These are phyloP conservation scores for Claviceps maximensis DNA, from an alignment of 2,329 filamentous ascomycete species.

Conservation along the genomic window DNA sequence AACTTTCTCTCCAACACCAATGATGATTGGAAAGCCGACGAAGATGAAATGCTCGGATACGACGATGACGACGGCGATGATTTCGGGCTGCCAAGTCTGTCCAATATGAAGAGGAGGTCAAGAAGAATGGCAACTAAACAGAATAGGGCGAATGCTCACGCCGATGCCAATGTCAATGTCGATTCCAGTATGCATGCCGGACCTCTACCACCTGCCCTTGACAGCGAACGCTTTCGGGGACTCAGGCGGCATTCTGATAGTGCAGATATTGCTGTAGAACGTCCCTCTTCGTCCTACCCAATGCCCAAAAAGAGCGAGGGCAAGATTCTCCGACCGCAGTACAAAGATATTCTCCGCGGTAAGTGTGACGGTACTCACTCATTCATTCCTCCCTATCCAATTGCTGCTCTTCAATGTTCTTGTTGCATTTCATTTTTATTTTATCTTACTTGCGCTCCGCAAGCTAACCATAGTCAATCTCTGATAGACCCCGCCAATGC, in stretches of 20 bases:
- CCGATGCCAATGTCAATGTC: not conserved
- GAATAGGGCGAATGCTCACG: conserved; percentile 9
- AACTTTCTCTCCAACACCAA: conserved; percentile 71
- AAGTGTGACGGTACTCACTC: conserved; percentile 5
- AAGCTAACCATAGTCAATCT: not conserved
- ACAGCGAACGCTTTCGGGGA: conserved; percentile 24
- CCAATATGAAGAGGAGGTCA: conserved; percentile 72
- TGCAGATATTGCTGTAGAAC: conserved; percentile 86
- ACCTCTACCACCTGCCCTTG: conserved; percentile 22
- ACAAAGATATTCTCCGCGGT: conserved; percentile 86
- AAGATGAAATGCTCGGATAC: conserved; percentile 66
- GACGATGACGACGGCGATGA: conserved; percentile 87
- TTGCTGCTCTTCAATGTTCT: too few relatives aligned
- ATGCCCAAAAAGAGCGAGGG: conserved; percentile 80
- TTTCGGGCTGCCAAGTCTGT: conserved; percentile 85
- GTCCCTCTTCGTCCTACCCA: conserved; percentile 71
- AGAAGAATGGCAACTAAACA: conserved; percentile 35
- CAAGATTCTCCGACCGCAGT: conserved; percentile 92
- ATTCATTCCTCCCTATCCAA: not conserved
- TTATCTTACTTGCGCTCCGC: not conserved
- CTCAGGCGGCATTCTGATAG: conserved; percentile 64
- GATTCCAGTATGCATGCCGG: conserved; percentile 10
- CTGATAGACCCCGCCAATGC: conserved; percentile 76
- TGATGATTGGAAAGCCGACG: conserved; percentile 67
- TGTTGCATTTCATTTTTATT: too few relatives aligned